Conservation (phyloP, 306 rosid species). For the Citrullus amarus region DNA sequence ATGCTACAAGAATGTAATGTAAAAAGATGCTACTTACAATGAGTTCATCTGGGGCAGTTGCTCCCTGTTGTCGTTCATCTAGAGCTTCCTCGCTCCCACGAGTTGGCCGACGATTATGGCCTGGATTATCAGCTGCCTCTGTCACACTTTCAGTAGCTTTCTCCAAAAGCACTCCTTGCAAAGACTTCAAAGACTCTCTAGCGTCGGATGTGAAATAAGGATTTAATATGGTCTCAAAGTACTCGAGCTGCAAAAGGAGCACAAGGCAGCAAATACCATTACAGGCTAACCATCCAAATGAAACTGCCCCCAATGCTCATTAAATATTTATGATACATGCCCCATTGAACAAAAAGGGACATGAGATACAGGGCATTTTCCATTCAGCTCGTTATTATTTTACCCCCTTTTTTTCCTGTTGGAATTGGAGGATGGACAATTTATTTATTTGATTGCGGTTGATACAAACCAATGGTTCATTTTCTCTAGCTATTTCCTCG, state of each 20-base stretch:
- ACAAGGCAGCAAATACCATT: neutral
- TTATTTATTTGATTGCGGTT: neutral
- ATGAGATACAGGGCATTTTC: neutral
- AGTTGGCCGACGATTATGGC: constrained; percentile 81
- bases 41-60: constrained; percentile 78
- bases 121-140: constrained; percentile 71
- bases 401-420: neutral
- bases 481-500: neutral
- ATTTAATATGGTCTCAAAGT: constrained; percentile 82
- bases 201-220: constrained; percentile 92
- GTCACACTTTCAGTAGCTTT: constrained; percentile 76
- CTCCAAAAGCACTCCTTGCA: constrained; percentile 86
- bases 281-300: neutral
- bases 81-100: constrained; percentile 95
- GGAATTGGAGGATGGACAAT: neutral
- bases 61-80: constrained; percentile 69
- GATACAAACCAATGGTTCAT: neutral
- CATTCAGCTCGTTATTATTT: neutral
- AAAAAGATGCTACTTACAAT: constrained; percentile 51
- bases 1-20: neutral
- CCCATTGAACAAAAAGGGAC: neutral
- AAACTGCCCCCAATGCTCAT: constrained; percentile 1
- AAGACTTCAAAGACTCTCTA: constrained; percentile 79
- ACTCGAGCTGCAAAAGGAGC: constrained; percentile 71
- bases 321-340: constrained; percentile 9